Conservation (phyloP, 2,329 filamentous ascomycete species). For the Purpureocillium lavendulum region DNA sequence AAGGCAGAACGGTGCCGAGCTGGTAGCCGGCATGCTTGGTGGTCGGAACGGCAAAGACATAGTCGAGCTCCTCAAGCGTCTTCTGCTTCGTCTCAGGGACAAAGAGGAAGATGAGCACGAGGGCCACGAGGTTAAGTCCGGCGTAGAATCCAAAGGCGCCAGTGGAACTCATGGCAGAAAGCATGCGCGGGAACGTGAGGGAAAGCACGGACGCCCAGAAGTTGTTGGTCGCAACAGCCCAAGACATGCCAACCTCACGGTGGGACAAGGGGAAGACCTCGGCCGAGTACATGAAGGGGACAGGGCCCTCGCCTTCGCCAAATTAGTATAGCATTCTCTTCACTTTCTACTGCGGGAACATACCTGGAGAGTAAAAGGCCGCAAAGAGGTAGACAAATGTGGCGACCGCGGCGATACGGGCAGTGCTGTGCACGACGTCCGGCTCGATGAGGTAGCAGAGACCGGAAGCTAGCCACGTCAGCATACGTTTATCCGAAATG, state of each 20-base stretch:
- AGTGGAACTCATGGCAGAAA: conserved; percentile 19
- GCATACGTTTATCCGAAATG: too few relatives aligned
- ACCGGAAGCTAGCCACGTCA: conserved; percentile 11
- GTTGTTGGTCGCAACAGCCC: conserved; percentile 28
- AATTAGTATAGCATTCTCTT: neutral
- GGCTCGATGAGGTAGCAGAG: conserved; percentile 17
- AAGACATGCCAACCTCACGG: conserved; percentile 29
- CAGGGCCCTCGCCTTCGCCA: conserved; percentile 21
- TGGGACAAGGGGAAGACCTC: conserved; percentile 29
- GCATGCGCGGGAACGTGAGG: conserved; percentile 24
- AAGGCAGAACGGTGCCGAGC: conserved; percentile 24
- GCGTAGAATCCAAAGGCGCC: conserved; percentile 35
- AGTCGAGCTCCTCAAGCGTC: conserved; percentile 42
- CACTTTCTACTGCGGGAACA: neutral
- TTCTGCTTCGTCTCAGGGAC: conserved; percentile 43
- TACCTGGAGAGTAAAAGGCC: conserved; percentile 22
- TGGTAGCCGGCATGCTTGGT: conserved; percentile 32
- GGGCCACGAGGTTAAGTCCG: conserved; percentile 35
- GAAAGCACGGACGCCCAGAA: conserved; percentile 11
- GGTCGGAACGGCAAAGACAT: conserved; percentile 34
- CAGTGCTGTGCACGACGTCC: conserved; percentile 8
- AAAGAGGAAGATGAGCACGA: conserved; percentile 38
- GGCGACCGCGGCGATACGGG: conserved; percentile 20
- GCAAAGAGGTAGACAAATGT: conserved; percentile 28
- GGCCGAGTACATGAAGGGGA: conserved; percentile 29